phyloP scores from a whole-genome alignment of 2,329 filamentous ascomycete genomes.

The Aspergillus brunneoviolaceus region DNA sequence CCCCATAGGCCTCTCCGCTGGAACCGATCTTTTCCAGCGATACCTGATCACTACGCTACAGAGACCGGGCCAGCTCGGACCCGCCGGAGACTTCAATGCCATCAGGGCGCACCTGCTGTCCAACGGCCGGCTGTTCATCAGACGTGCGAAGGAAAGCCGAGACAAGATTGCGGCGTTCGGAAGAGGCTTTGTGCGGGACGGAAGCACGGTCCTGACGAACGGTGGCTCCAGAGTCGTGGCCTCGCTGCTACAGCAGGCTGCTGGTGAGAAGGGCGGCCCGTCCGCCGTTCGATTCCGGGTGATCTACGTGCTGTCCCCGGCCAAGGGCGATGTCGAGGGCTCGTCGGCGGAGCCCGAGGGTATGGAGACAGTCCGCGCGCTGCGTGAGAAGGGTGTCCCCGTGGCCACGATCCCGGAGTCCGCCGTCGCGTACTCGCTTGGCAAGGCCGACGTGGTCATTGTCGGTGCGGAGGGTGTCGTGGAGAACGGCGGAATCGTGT shows the following conservation, averaged over 20 bases:
- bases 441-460: constrained; percentile 68
- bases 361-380: constrained; percentile 65
- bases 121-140: constrained; percentile 84
- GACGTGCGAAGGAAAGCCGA: constrained; percentile 79
- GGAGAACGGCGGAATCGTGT: constrained; percentile 91
- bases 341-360: constrained; percentile 57
- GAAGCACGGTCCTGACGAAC: constrained; percentile 81
- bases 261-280: constrained; percentile 57
- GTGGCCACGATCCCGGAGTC: constrained; percentile 78
- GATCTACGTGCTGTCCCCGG: constrained; percentile 66
- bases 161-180: constrained; percentile 80
- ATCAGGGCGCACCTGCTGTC: constrained; percentile 79
- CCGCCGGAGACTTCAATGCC: constrained; percentile 71
- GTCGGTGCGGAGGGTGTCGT: constrained; percentile 80
- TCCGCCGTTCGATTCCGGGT: constrained; percentile 73
- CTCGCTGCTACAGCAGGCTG: constrained; percentile 71
- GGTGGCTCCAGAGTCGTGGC: constrained; percentile 84
- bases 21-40: constrained; percentile 92
- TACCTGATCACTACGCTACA: constrained; percentile 78
- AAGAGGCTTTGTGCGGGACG: constrained; percentile 74
- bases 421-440: constrained; percentile 76
- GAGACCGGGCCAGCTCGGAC: constrained; percentile 51
- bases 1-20: constrained; percentile 86
- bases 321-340: constrained; percentile 28
- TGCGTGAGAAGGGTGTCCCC: constrained; percentile 73